Conservation (phyloP, 2,329 filamentous ascomycete genomes). For the Ampelomyces quisqualis region DNA sequence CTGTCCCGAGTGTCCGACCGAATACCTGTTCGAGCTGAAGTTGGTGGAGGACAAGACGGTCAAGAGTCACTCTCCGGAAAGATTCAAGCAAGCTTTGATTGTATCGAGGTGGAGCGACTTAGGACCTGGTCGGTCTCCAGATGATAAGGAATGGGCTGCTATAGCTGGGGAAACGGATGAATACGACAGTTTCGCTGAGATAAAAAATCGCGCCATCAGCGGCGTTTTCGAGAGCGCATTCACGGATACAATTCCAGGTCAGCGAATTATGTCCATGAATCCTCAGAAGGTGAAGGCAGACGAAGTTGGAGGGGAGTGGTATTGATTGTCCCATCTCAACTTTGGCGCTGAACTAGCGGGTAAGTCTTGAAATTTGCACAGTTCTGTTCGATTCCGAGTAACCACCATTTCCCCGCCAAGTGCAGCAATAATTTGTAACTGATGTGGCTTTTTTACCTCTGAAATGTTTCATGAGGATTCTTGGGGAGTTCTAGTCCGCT, state of each 20-base stretch:
- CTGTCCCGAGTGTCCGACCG: conserved; percentile 62
- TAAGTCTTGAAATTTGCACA: too few species aligned
- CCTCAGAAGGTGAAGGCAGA: conserved; percentile 56
- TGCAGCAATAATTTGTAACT: too few species aligned
- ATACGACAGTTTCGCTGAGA: conserved; percentile 57
- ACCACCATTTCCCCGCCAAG: too few species aligned
- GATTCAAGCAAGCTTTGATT: conserved; percentile 61
- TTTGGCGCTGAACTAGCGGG: background rate
- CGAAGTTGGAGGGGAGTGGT: conserved; percentile 61
- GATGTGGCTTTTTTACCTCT: too few species aligned
- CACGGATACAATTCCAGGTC: conserved; percentile 58
- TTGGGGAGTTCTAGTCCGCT: too few species aligned
- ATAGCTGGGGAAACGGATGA: conserved; percentile 46
- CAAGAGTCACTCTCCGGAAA: conserved; percentile 41
- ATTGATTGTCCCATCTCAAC: conserved; percentile 41
- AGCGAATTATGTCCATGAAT: conserved; percentile 60
- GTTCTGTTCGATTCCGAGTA: too few species aligned
- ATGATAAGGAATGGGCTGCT: conserved; percentile 55
- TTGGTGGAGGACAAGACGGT: conserved; percentile 56
- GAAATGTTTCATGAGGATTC: too few species aligned
- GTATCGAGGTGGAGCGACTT: conserved; percentile 64
- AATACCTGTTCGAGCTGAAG: conserved; percentile 63
- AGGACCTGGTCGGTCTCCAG: conserved; percentile 52
- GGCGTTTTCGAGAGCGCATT: conserved; percentile 61
- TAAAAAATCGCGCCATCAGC: conserved; percentile 58